Conservation (phyloP, 176 grass and related monocot species). For the Hordeum vulgare region MorexV3_pseudomolecules_assembly NC_058518.1:504986669-504987168, state of each 20-base stretch:
- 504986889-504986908: neutral
- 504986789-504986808: no score
- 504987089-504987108: neutral
- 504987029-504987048: neutral
- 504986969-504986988: neutral
- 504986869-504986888: neutral
- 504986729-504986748: no score
- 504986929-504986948: neutral
- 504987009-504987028: constrained; percentile 23
- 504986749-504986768: no score
- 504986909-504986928: constrained; percentile 23
- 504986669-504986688: no score
- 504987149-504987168: constrained; percentile 62
- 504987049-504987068: neutral
- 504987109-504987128: neutral
- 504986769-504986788: no score
- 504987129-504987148: constrained; percentile 52
- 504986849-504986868: neutral
- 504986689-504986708: no score
- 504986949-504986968: neutral
- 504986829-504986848: neutral
- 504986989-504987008: neutral
- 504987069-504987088: neutral
- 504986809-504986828: no score
- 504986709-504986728: no score